These are phyloP conservation scores for Ceratocystis cacaofunesta DNA, from an alignment of 2,329 filamentous ascomycete species.

Conservation along the genomic window DNA sequence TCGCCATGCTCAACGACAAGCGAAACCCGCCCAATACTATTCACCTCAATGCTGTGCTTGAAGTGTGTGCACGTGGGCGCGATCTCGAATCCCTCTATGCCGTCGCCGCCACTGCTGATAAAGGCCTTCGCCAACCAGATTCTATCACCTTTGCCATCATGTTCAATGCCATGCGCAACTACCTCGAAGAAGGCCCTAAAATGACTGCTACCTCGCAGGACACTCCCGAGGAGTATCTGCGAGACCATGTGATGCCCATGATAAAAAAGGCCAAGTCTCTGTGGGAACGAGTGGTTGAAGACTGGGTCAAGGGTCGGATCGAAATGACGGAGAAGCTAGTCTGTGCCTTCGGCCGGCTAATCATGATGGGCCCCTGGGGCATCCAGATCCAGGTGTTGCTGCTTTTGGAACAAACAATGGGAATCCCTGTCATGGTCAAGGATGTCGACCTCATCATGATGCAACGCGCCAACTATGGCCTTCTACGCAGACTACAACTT, in stretches of 20 bases:
- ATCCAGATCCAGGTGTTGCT: conserved; percentile 60
- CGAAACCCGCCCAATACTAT: conserved; percentile 57
- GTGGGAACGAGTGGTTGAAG: conserved; percentile 66
- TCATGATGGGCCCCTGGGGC: conserved; percentile 48
- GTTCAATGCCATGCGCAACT: conserved; percentile 54
- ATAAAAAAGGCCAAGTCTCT: conserved; percentile 50
- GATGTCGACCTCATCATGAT: conserved; percentile 18
- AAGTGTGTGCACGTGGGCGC: conserved; percentile 57
- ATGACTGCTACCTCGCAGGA: conserved; percentile 18
- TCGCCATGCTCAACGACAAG: conserved; percentile 51
- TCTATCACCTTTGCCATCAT: conserved; percentile 66
- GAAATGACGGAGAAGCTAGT: conserved; percentile 65
- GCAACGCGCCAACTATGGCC: background rate
- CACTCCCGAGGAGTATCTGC: conserved; percentile 15
- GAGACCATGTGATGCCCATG: conserved; percentile 13
- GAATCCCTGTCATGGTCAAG: conserved; percentile 43
- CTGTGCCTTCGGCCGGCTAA: conserved; percentile 62
- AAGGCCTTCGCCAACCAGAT: conserved; percentile 47
- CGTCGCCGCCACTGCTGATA: conserved; percentile 57
- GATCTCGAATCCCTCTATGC: conserved; percentile 73
- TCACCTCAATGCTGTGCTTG: conserved; percentile 78
- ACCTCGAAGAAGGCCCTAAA: conserved; percentile 23
- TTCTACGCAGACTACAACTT: background rate
- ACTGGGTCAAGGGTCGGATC: conserved; percentile 58
- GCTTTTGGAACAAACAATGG: conserved; percentile 70